Evolutionary conservation across 345 rosid genomes (phyloP).

Genomic region (Conringia planisiliqua): DNA sequence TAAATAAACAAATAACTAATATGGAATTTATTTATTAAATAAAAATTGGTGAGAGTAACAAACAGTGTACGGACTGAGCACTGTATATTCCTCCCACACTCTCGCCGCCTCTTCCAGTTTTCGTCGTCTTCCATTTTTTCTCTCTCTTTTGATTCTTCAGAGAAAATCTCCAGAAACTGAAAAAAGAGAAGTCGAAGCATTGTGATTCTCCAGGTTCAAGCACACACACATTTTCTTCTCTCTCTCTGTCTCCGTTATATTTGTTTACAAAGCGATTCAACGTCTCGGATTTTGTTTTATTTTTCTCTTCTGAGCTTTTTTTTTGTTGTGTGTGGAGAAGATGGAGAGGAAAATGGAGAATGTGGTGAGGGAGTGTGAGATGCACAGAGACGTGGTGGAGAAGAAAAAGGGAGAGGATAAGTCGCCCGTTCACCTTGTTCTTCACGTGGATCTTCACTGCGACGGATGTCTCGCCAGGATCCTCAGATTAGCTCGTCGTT

Average conservation of each 20-base stretch:
- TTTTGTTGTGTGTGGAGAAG: neutral
- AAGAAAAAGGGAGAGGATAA: neutral
- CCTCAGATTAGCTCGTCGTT: slow-evolving; percentile 8
- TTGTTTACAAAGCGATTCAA: neutral
- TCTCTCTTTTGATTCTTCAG: neutral
- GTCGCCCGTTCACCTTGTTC: slow-evolving; percentile 22
- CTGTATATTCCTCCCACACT: neutral
- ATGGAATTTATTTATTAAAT: neutral
- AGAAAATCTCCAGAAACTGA: neutral
- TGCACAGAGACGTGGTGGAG: neutral
- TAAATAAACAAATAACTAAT: neutral
- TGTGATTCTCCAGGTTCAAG: neutral
- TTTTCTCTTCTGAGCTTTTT: neutral
- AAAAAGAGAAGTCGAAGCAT: neutral
- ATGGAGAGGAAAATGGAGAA: neutral
- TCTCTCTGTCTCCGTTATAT: neutral
- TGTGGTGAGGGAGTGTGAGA: neutral
- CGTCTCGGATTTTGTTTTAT: neutral
- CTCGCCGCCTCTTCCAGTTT: neutral
- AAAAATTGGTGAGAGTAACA: neutral
- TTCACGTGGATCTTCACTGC: slow-evolving; percentile 20
- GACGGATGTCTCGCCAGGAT: slow-evolving; percentile 20
- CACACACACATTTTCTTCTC: neutral
- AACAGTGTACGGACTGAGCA: neutral
- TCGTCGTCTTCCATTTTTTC: neutral